Conservation (phyloP, 176 grass and related monocot species). For the Bromus sterilis region DNA sequence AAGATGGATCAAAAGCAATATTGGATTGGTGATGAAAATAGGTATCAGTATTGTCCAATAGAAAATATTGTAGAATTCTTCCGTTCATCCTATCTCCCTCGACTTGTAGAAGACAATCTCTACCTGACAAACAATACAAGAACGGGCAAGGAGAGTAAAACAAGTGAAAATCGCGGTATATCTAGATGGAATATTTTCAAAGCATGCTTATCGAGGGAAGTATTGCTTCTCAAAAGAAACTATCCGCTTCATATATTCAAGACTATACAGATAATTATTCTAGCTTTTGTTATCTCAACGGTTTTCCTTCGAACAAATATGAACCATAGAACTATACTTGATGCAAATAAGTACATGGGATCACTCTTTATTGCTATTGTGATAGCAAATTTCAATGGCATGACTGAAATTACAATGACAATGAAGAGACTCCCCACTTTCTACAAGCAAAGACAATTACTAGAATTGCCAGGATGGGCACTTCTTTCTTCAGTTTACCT, state of each 20-base stretch:
- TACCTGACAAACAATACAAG: background rate
- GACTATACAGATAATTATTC: conserved; percentile 42
- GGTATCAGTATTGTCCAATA: conserved; percentile 49
- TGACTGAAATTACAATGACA: conserved; percentile 79
- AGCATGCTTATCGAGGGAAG: conserved; percentile 71
- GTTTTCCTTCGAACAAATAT: conserved; percentile 56
- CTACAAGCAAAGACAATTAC: conserved; percentile 80
- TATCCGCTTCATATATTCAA: conserved; percentile 69
- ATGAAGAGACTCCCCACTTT: conserved; percentile 70
- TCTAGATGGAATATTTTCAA: conserved; percentile 56
- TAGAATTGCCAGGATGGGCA: conserved; percentile 67
- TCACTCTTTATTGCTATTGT: conserved; percentile 49
- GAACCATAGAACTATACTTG: conserved; percentile 43
- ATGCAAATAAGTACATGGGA: conserved; percentile 61
- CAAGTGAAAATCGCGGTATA: conserved; percentile 8
- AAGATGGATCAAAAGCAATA: conserved; percentile 66
- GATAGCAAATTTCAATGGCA: conserved; percentile 63
- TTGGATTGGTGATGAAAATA: conserved; percentile 40
- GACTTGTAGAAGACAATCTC: conserved; percentile 4
- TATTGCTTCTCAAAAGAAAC: conserved; percentile 60
- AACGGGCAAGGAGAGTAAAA: conserved; percentile 16
- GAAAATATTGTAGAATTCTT: conserved; percentile 50
- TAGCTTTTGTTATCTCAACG: conserved; percentile 68
- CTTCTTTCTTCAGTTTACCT: conserved; percentile 62
- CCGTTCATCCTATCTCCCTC: conserved; percentile 12